Percentiles rank a stretch among this genome's conserved stretches.
phyloP scores from a whole-genome alignment of 768 basidiomycete genomes.

The Crepidotus variabilis region DNA sequence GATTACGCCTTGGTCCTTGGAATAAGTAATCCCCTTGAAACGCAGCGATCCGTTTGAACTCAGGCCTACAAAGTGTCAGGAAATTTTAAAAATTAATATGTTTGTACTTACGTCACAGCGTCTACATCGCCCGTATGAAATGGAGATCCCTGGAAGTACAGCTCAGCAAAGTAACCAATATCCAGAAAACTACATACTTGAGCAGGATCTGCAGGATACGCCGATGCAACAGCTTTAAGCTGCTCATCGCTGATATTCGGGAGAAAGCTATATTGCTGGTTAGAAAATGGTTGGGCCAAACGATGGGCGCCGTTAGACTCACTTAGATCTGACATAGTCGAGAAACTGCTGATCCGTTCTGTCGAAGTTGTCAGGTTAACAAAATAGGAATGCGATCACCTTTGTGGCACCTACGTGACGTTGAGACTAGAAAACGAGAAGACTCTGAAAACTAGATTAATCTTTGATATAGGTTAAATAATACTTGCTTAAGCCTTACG shows the following conservation, averaged over 20 bases:
- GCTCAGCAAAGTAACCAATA: background rate
- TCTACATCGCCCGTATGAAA: constrained; percentile 21
- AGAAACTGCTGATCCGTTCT: constrained; percentile 18
- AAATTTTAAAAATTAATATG: background rate
- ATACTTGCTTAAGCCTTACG: constrained; percentile 25
- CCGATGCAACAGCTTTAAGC: constrained; percentile 4
- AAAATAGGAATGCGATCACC: background rate
- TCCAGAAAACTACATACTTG: constrained; percentile 4
- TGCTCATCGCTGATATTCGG: constrained; percentile 1
- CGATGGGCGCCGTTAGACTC: background rate
- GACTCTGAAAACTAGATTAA: background rate
- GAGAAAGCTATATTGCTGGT: constrained; percentile 7
- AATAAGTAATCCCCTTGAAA: constrained; percentile 34
- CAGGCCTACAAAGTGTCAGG: constrained; percentile 24
- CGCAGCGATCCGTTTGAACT: constrained; percentile 38
- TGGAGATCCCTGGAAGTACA: constrained; percentile 18
- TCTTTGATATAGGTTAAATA: background rate
- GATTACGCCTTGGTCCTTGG: constrained; percentile 32
- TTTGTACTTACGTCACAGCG: constrained; percentile 16
- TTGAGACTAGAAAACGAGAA: constrained; percentile 1
- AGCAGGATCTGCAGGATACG: constrained; percentile 13
- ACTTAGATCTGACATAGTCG: constrained; percentile 18
- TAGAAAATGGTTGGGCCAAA: background rate
- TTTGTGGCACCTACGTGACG: constrained; percentile 8
- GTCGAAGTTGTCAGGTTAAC: background rate